Conservation (phyloP, 2,329 filamentous ascomycete genomes). For the Ophiosphaerella narmari region DNA sequence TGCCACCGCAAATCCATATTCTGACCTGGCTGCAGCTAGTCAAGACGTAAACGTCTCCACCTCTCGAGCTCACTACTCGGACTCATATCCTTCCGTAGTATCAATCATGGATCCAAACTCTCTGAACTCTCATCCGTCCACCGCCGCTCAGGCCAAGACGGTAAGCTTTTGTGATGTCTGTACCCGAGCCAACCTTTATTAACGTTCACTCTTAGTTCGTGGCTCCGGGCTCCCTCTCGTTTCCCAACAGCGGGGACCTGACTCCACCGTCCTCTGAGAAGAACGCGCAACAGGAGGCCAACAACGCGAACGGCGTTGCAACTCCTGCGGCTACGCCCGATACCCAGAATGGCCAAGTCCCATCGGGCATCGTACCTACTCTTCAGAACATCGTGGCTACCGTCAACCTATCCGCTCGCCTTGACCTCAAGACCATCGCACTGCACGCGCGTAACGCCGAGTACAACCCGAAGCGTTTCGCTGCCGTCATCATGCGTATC, state of each 20-base stretch:
- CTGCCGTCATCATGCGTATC: conserved; percentile 99
- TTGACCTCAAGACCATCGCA: conserved; percentile 98
- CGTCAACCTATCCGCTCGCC: conserved; percentile 97
- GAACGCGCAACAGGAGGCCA: conserved; percentile 60
- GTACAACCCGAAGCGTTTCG: conserved; percentile 99
- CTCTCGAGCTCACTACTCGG: conserved; percentile 34
- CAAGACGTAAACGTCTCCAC: conserved; percentile 34
- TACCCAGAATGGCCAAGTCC: conserved; percentile 60
- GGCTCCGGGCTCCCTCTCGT: conserved; percentile 87
- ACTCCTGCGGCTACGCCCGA: conserved; percentile 94
- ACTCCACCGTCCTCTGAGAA: conserved; percentile 78
- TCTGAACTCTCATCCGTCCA: conserved; percentile 89
- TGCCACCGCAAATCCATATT: conserved; percentile 31
- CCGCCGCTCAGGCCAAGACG: conserved; percentile 89
- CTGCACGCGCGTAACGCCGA: conserved; percentile 97
- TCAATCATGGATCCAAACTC: conserved; percentile 72
- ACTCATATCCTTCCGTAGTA: conserved; percentile 34
- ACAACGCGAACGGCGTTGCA: conserved; percentile 69
- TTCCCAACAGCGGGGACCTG: conserved; percentile 80
- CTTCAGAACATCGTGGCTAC: conserved; percentile 89
- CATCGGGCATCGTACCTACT: conserved; percentile 69
- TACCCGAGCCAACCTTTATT: conserved; percentile 18
- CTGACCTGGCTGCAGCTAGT: conserved; percentile 42
- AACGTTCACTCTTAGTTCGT: conserved; percentile 61
- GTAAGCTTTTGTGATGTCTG: conserved; percentile 37